Evolutionary conservation across 192 early-diverging fungal species (phyloP).

Genomic region (Coemansia sp.): DNA sequence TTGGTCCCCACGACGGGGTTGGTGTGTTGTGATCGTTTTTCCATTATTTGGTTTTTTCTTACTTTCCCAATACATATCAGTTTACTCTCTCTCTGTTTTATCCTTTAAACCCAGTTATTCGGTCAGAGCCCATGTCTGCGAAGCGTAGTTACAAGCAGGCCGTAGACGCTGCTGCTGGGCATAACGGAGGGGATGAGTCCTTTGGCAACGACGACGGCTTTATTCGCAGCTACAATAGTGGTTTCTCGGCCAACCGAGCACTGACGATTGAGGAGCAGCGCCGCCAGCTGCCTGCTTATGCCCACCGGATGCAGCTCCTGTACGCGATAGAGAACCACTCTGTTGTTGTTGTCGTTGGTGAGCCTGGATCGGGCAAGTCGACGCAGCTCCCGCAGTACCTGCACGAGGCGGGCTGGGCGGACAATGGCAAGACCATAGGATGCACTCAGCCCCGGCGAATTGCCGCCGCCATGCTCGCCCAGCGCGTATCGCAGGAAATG

Average conservation of each 20-base stretch:
- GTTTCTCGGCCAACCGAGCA: conserved; percentile 55
- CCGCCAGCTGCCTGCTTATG: conserved; percentile 81
- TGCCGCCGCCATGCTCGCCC: conserved; percentile 95
- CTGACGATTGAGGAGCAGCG: conserved; percentile 74
- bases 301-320: conserved; percentile 81
- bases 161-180: neutral
- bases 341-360: conserved; percentile 80
- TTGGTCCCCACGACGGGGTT: too few species aligned
- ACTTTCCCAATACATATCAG: too few species aligned
- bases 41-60: too few species aligned
- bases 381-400: conserved; percentile 97
- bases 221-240: conserved; percentile 23
- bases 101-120: neutral
- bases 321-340: conserved; percentile 80
- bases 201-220: conserved; percentile 9
- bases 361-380: conserved; percentile 95
- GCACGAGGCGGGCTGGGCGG: conserved; percentile 87
- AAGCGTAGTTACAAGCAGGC: neutral
- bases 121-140: neutral
- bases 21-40: too few species aligned
- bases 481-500: conserved; percentile 92
- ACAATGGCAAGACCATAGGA: conserved; percentile 81
- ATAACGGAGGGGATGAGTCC: too few species aligned
- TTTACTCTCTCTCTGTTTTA: too few species aligned
- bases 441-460: conserved; percentile 96